Conservation (phyloP, 2,329 filamentous ascomycete genomes). For the Mycocentrospora acerina region DNA sequence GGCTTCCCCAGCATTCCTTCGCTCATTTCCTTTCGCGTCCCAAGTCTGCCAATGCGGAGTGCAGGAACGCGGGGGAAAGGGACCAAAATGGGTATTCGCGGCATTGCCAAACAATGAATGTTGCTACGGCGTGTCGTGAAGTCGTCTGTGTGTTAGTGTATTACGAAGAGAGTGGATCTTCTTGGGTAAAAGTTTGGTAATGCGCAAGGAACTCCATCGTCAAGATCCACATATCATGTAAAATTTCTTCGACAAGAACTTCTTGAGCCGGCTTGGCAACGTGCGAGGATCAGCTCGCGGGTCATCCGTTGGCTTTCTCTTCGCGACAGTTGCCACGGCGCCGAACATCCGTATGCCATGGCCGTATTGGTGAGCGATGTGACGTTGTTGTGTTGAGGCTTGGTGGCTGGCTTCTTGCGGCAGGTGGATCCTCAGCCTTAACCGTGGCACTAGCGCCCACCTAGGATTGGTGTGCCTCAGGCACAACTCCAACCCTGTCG, state of each 20-base stretch:
- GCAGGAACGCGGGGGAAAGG: constrained; percentile 25
- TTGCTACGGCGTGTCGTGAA: constrained; percentile 7
- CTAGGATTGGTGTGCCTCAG: too few species aligned
- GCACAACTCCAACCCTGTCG: too few species aligned
- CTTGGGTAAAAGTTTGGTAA: constrained; percentile 30
- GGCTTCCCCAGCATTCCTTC: constrained; percentile 3
- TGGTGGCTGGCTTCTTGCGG: too few species aligned
- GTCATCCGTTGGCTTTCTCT: too few species aligned
- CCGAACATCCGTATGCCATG: too few species aligned
- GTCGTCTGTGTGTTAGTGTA: constrained; percentile 12
- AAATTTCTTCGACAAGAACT: constrained; percentile 32
- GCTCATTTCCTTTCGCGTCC: constrained; percentile 5
- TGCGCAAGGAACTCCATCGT: constrained; percentile 20
- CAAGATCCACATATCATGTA: constrained; percentile 34
- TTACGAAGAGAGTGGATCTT: constrained; percentile 26
- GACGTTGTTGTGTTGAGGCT: too few species aligned
- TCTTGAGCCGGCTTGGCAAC: constrained; percentile 14
- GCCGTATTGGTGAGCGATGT: too few species aligned
- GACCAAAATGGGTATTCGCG: constrained; percentile 18
- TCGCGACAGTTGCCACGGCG: too few species aligned
- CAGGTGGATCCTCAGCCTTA: too few species aligned
- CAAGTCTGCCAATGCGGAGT: constrained; percentile 21
- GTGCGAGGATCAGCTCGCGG: too few species aligned
- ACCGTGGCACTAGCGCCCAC: too few species aligned
- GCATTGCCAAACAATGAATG: constrained; percentile 12